Conservation (phyloP, 495 filamentous ascomycete genomes). For the Lentithecium fluviatile region DNA sequence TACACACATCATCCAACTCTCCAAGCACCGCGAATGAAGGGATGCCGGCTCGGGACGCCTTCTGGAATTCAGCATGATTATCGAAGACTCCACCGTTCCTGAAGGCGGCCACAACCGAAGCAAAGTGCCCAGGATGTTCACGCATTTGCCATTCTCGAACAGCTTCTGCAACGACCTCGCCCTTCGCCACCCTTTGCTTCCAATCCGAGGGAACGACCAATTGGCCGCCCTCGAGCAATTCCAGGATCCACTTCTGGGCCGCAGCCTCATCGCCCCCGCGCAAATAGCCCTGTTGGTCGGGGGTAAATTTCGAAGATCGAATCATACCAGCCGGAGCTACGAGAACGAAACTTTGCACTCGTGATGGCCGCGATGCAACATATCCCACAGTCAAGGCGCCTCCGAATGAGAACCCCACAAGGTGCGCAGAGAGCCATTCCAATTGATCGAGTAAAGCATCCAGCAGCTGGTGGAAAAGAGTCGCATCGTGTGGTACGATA, state of each 20-base stretch:
- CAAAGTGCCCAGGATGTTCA: slow-evolving; percentile 46
- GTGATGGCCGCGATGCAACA: slow-evolving; percentile 26
- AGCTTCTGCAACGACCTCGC: slow-evolving; percentile 50
- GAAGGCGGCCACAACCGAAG: slow-evolving; percentile 48
- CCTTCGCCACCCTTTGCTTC: slow-evolving; percentile 45
- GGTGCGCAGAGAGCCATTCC: slow-evolving; percentile 34
- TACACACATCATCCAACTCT: slow-evolving; percentile 46
- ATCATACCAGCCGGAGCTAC: slow-evolving; percentile 39
- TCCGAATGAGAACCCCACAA: slow-evolving; percentile 40
- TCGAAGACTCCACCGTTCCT: slow-evolving; percentile 48
- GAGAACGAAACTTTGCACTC: slow-evolving; percentile 28
- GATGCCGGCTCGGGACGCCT: slow-evolving; percentile 38
- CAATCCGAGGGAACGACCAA: slow-evolving; percentile 46
- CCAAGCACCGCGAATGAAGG: slow-evolving; percentile 43
- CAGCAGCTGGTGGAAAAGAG: slow-evolving; percentile 34
- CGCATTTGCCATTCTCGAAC: slow-evolving; percentile 48
- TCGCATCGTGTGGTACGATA: slow-evolving; percentile 26
- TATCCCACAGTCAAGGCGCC: slow-evolving; percentile 26
- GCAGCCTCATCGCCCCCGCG: slow-evolving; percentile 29
- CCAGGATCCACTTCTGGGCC: slow-evolving; percentile 42
- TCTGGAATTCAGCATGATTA: slow-evolving; percentile 43
- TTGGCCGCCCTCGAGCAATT: slow-evolving; percentile 44
- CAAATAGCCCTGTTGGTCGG: slow-evolving; percentile 6
- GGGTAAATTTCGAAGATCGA: background rate
- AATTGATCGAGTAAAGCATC: slow-evolving; percentile 29